Evolutionary conservation across 2,329 filamentous ascomycete genomes (phyloP).

Genomic region (Lojkania enalia): DNA sequence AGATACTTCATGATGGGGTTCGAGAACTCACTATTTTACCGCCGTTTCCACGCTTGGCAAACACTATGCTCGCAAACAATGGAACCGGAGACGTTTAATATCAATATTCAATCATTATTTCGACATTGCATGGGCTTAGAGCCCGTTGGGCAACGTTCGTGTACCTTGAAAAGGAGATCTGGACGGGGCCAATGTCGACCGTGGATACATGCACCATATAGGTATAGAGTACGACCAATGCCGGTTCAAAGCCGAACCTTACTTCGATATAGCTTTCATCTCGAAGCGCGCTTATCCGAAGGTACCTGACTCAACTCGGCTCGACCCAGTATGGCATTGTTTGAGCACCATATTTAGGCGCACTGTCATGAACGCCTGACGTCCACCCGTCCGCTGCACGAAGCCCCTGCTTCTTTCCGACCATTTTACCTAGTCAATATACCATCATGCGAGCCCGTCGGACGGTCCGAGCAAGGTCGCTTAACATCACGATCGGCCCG

Average conservation of each 20-base stretch:
- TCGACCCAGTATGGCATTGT: too few species aligned
- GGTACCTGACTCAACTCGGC: background rate
- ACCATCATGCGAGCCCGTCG: too few species aligned
- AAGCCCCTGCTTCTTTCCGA: too few species aligned
- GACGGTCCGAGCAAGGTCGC: too few species aligned
- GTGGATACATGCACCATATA: background rate
- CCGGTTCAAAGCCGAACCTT: conserved; percentile 8
- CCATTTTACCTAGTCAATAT: too few species aligned
- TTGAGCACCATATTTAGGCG: too few species aligned
- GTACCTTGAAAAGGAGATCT: background rate
- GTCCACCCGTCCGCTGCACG: too few species aligned
- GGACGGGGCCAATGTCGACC: background rate
- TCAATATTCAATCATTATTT: conserved; percentile 1
- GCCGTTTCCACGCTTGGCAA: background rate
- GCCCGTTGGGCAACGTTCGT: background rate
- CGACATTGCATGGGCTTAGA: conserved; percentile 3
- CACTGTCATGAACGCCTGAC: too few species aligned
- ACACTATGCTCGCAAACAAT: background rate
- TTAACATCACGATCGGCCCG: too few species aligned
- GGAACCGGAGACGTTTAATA: background rate
- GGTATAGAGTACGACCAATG: background rate
- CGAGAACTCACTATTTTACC: background rate
- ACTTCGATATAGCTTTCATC: background rate
- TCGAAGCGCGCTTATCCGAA: conserved; percentile 1
- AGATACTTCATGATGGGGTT: background rate